Conservation (phyloP, 208 protist species). For the Trypanosoma theileri region DNA sequence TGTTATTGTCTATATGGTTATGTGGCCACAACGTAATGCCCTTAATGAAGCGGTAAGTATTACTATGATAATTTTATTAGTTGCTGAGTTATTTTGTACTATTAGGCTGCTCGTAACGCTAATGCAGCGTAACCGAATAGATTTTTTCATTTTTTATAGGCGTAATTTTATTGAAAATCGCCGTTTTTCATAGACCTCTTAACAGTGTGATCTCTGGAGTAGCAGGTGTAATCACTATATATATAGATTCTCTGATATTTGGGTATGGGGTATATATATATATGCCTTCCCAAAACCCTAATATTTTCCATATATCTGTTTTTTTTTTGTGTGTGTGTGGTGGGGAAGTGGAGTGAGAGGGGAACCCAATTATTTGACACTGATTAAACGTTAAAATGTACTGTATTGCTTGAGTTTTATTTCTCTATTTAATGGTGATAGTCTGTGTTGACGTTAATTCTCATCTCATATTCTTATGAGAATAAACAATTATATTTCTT, state of each 20-base stretch:
- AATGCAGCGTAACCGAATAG: conserved; percentile 60
- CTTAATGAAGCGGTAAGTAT: conserved; percentile 66
- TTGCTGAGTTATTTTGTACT: conserved; percentile 39
- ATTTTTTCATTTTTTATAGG: conserved; percentile 60
- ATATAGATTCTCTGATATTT: not conserved
- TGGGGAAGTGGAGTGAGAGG: no score
- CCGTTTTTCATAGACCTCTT: not conserved
- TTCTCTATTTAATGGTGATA: no score
- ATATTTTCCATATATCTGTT: no score
- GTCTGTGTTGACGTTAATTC: no score
- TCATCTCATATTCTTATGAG: no score
- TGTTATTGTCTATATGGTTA: conserved; percentile 35
- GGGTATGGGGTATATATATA: not conserved
- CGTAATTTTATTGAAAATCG: conserved; percentile 11
- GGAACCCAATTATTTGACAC: no score
- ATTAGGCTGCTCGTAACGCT: conserved; percentile 38
- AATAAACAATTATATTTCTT: no score
- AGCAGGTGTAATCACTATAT: not conserved
- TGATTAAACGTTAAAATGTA: no score
- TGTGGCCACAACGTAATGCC: conserved; percentile 47
- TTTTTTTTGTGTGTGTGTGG: no score
- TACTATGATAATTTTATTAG: conserved; percentile 56
- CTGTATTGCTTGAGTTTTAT: no score
- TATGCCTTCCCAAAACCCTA: no score
- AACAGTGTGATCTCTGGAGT: not conserved